Base-by-base conservation (phyloP, 495 filamentous ascomycete species). In the Cercophora scortea region DNA sequence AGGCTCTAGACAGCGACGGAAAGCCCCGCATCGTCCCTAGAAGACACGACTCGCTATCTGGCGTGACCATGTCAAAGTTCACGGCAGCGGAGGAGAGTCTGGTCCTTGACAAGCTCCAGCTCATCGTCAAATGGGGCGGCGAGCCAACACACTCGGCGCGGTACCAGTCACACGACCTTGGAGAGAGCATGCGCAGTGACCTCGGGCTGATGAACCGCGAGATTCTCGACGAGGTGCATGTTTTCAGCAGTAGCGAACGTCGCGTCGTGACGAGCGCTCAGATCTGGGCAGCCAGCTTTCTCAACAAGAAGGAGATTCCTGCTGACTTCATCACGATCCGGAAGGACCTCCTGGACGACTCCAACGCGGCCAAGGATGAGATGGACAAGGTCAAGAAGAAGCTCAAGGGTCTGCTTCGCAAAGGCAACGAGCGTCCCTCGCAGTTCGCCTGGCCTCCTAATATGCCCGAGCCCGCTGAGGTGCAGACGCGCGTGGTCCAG, bases 381-480 rank as follows among this genome's bases (percentile, higher is more conserved):
- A 98, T 96, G 91, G 93, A 98, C 69, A 96, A 94, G 65, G 93
- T 98, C 44, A 98, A 98, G 76, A 97, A 96, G 79, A 96, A 94
- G 80, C 76, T 98, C 6, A 98, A 98, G 71, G 80, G 86, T 2
- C 76, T 98, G 38, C 71, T 98, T 49, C 80, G 93, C 25, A 85
- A 94, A 65, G 94, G 94, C 3, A 89, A 87, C 49, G 78, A 87
- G 54, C 87, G 92, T 7, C 91, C 93, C 13, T 81, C 89, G 15
- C 91, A 97, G 62, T 98, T 98, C 63, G 89, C 92, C 42, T 98
- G 93, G 93, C 93, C 93, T n/a, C 84, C 88, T 48, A 88, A 90
- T 54, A 90, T 92, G 66, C 89, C 91, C 12, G 94, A 97, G 58
- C 93, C 93, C 12, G 88, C 87, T 32, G 81, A 93, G 58, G 91